These are phyloP conservation scores for Claviceps citrina DNA, from an alignment of 2,329 filamentous ascomycete genomes.

Conservation along the genomic window DNA sequence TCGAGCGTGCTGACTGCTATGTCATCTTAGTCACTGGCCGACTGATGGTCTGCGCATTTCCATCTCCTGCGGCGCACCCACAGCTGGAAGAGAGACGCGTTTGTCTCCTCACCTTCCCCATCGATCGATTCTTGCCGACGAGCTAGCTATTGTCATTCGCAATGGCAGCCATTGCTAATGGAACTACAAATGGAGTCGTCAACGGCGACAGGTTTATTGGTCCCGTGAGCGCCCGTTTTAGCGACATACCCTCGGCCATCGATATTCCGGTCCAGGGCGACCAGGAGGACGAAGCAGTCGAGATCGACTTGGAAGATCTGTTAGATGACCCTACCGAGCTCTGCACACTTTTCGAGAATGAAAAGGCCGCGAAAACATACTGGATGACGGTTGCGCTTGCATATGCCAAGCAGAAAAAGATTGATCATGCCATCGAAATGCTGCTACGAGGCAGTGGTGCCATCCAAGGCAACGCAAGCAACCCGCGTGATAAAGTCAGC, in stretches of 20 bases:
- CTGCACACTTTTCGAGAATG: conserved; percentile 87
- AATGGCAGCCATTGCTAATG: conserved; percentile 30
- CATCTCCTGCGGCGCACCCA: conserved; percentile 17
- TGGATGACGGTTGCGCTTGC: conserved; percentile 98
- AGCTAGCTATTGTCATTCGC: conserved; percentile 10
- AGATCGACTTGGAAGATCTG: conserved; percentile 82
- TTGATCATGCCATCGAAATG: conserved; percentile 68
- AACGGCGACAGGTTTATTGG: conserved; percentile 22
- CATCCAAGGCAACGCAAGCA: conserved; percentile 51
- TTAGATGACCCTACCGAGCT: conserved; percentile 90
- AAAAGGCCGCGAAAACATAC: conserved; percentile 76
- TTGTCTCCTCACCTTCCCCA: conserved; percentile 3
- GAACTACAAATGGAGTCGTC: conserved; percentile 26
- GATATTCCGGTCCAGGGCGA: conserved; percentile 51
- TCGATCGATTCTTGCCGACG: neutral
- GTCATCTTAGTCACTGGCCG: conserved; percentile 11
- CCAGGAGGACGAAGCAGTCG: conserved; percentile 60
- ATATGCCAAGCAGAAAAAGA: conserved; percentile 89
- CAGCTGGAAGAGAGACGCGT: conserved; percentile 17
- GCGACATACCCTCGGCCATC: conserved; percentile 48
- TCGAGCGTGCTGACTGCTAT: conserved; percentile 12
- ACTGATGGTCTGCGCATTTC: conserved; percentile 16
- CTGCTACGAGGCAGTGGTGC: conserved; percentile 59
- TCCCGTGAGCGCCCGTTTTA: conserved; percentile 41
- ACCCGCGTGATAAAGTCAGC: conserved; percentile 69